phyloP scores from a whole-genome alignment of 108 stramenopile species.

The Epithemia pelagica region DNA sequence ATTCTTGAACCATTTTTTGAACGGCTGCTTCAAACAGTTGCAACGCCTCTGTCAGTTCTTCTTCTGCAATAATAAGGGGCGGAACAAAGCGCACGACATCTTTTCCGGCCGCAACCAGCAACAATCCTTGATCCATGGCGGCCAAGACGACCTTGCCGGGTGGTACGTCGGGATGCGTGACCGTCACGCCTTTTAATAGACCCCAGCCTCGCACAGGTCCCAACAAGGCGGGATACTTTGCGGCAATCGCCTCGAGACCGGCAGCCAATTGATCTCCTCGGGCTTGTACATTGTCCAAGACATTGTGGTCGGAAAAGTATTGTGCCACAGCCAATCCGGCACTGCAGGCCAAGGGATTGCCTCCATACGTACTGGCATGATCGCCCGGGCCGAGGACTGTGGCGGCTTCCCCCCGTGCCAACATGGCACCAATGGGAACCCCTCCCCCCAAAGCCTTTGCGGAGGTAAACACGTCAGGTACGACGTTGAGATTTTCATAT shows the following conservation, averaged over 20 bases:
- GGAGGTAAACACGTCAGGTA: conserved; percentile 92
- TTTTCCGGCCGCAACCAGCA: conserved; percentile 90
- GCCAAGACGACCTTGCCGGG: conserved; percentile 85
- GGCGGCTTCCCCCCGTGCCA: conserved; percentile 81
- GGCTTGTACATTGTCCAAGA: conserved; percentile 79
- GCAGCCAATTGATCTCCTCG: conserved; percentile 80
- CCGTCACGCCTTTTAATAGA: conserved; percentile 76
- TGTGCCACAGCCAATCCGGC: conserved; percentile 86
- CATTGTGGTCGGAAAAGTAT: conserved; percentile 68
- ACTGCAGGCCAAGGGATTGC: conserved; percentile 89
- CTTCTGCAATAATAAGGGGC: conserved; percentile 80
- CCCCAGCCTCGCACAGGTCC: conserved; percentile 92
- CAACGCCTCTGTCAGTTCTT: conserved; percentile 72
- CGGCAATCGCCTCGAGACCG: conserved; percentile 61
- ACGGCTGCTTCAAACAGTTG: conserved; percentile 71
- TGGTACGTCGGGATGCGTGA: conserved; percentile 54
- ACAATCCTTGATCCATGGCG: conserved; percentile 82
- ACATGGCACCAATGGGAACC: conserved; percentile 98
- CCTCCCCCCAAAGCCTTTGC: conserved; percentile 98
- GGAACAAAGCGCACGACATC: conserved; percentile 94
- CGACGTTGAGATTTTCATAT: conserved; percentile 82
- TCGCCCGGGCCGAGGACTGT: conserved; percentile 92
- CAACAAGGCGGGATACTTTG: conserved; percentile 72
- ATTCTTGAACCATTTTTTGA: not conserved
- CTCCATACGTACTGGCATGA: conserved; percentile 96